These are phyloP conservation scores for Spathaspora boniae DNA, from an alignment of 805 yeast species.

Conservation along the genomic window DNA sequence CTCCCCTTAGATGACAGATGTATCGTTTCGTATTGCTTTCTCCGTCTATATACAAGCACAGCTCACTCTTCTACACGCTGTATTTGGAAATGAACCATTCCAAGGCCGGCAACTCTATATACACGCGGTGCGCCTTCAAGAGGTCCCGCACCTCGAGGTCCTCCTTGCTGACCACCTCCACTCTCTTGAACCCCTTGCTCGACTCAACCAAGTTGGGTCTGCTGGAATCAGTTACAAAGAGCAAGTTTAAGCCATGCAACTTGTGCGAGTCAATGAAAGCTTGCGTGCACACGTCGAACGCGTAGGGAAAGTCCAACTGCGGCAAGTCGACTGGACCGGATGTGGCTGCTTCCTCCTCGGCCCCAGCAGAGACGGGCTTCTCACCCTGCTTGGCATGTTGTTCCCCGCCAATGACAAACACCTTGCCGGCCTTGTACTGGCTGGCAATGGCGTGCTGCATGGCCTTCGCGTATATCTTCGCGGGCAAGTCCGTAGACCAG, in stretches of 20 bases:
- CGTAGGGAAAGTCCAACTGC: conserved; percentile 40
- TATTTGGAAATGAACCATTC: conserved; percentile 49
- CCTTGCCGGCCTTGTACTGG: conserved; percentile 70
- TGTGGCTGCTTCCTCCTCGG: conserved; percentile 4
- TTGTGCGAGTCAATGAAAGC: conserved; percentile 49
- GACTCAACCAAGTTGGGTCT: conserved; percentile 60
- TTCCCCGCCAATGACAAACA: conserved; percentile 64
- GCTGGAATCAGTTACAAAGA: conserved; percentile 64
- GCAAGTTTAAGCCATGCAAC: conserved; percentile 49
- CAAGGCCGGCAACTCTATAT: conserved; percentile 70
- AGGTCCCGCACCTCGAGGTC: conserved; percentile 81
- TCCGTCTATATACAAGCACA: conserved; percentile 6
- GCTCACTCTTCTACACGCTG: conserved; percentile 7
- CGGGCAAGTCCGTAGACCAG: conserved; percentile 73
- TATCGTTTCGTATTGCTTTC: neutral
- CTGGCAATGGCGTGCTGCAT: conserved; percentile 78
- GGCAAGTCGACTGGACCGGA: neutral
- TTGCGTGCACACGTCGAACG: conserved; percentile 44
- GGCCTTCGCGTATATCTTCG: conserved; percentile 70
- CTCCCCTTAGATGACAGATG: neutral
- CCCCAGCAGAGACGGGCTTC: conserved; percentile 8
- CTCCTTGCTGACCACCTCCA: conserved; percentile 68
- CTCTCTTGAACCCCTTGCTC: conserved; percentile 48
- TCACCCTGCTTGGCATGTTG: too few species aligned
- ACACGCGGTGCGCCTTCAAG: conserved; percentile 71